A percentile compares a stretch with the other conserved stretches of the same genome.
Conservation (phyloP, 768 basidiomycete species). For the Clavaria fumosa region DNA sequence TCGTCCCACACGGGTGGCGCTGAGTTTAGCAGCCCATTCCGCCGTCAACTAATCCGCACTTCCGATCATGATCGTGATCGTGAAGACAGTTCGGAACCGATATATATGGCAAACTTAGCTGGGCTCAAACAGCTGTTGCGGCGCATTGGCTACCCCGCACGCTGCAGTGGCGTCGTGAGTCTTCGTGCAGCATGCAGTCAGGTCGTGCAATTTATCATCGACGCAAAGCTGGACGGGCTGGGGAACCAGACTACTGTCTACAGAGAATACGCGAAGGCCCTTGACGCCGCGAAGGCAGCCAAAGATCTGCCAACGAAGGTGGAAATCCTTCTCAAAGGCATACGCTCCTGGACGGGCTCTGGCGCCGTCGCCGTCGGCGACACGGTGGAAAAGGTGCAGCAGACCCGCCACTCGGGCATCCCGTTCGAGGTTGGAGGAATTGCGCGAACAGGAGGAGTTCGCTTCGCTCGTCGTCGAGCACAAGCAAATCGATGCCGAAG, state of each 20-base stretch:
- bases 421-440: conserved; percentile 28
- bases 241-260: conserved; percentile 25
- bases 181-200: conserved; percentile 25
- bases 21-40: too few relatives aligned
- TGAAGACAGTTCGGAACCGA: too few relatives aligned
- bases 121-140: too few relatives aligned
- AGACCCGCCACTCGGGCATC: conserved; percentile 18
- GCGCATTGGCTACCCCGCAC: too few relatives aligned
- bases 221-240: conserved; percentile 27
- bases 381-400: conserved; percentile 12
- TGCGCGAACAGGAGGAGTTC: conserved; percentile 27
- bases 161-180: too few relatives aligned
- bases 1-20: too few relatives aligned
- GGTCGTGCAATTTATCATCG: conserved; percentile 28
- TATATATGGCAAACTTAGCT: too few relatives aligned
- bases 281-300: conserved; percentile 15
- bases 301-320: conserved; percentile 17
- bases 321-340: conserved; percentile 21
- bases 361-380: conserved; percentile 11
- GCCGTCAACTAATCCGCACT: too few relatives aligned
- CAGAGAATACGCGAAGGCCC: conserved; percentile 19
- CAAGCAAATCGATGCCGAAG: conserved; percentile 18
- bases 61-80: too few relatives aligned
- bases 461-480: conserved; percentile 27
- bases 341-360: conserved; percentile 23